Evolutionary conservation across 2,329 filamentous ascomycete species (phyloP).

Genomic region (Cryphonectria parasitica): DNA sequence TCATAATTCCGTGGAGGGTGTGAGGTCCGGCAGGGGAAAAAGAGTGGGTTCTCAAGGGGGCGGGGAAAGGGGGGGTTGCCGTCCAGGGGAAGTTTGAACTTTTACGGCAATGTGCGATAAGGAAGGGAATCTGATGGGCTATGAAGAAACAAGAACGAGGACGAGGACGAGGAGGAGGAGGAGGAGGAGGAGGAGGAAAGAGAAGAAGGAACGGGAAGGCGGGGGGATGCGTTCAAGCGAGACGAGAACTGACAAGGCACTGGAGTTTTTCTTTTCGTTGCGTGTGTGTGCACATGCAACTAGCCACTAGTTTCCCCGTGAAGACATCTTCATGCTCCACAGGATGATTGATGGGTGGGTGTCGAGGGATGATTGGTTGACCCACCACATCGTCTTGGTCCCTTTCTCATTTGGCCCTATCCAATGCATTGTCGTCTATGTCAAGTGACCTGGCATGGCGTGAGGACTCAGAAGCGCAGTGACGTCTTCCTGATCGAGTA

Average conservation of each 20-base stretch:
- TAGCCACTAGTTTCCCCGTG: background rate
- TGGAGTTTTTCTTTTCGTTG: background rate
- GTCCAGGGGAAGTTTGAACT: background rate
- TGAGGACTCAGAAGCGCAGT: background rate
- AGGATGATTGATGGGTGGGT: background rate
- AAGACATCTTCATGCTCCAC: constrained; percentile 1
- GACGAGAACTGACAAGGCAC: background rate
- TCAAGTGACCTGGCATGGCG: background rate
- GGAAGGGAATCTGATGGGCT: background rate
- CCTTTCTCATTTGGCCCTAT: background rate
- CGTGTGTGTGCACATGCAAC: background rate
- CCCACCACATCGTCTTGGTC: background rate
- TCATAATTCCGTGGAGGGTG: background rate
- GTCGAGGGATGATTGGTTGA: background rate
- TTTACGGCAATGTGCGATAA: background rate
- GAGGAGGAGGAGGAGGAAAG: too few species aligned
- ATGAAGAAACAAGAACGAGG: background rate
- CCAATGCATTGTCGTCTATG: background rate
- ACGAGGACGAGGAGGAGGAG: background rate
- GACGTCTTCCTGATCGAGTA: background rate
- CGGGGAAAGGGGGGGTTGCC: too few species aligned
- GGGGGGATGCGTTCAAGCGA: background rate
- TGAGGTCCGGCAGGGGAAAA: background rate
- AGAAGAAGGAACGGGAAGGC: too few species aligned
- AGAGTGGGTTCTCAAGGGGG: background rate